Evolutionary conservation across 169 alveolate genomes (phyloP).

Genomic region (Plasmodium reichenowi): DNA sequence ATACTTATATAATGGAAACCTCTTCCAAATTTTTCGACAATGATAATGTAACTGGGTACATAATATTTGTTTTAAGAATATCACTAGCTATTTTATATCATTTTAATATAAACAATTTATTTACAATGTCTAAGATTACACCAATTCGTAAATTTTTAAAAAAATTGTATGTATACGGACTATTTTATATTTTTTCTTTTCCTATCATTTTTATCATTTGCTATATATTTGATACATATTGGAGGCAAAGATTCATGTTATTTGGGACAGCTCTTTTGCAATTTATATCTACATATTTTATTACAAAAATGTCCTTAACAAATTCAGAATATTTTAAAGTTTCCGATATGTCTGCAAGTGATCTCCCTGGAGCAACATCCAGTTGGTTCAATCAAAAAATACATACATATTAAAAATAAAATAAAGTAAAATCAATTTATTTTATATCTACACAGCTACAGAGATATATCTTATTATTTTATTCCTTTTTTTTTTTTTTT

Average conservation of each 20-base stretch:
- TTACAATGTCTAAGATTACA: slow-evolving; percentile 22
- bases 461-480: not conserved
- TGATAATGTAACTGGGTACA: slow-evolving; percentile 69
- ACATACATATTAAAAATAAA: slow-evolving; percentile 30
- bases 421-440: not conserved
- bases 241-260: slow-evolving; percentile 72
- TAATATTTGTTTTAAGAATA: slow-evolving; percentile 52
- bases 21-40: slow-evolving; percentile 67
- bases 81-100: slow-evolving; percentile 62
- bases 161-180: slow-evolving; percentile 47
- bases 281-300: slow-evolving; percentile 56
- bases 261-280: slow-evolving; percentile 71
- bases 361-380: slow-evolving; percentile 74
- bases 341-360: slow-evolving; percentile 76
- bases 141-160: slow-evolving; percentile 63
- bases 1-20: slow-evolving; percentile 53
- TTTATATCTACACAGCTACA: not conserved
- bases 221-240: slow-evolving; percentile 69
- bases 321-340: slow-evolving; percentile 73
- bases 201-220: slow-evolving; percentile 74
- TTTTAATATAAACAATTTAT: slow-evolving; percentile 53
- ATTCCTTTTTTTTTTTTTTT: not conserved
- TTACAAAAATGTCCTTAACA: slow-evolving; percentile 72
- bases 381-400: slow-evolving; percentile 73
- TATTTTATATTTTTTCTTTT: slow-evolving; percentile 69